These are phyloP conservation scores for Datura wrightii DNA, from an alignment of 257 asterid species.

Conservation along the genomic window DNA sequence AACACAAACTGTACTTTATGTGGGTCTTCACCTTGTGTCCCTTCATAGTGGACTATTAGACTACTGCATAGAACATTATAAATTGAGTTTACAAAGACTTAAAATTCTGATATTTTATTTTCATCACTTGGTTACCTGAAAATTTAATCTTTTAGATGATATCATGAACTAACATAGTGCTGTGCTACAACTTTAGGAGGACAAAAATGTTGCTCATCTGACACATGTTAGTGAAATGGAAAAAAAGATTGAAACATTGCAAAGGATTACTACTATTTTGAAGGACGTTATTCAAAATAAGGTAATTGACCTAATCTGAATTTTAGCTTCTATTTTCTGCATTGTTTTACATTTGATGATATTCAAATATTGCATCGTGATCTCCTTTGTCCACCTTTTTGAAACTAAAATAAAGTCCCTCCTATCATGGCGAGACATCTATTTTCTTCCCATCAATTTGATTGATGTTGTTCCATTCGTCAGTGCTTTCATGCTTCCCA, in stretches of 20 bases:
- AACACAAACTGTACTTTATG: neutral
- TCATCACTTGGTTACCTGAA: constrained; percentile 13
- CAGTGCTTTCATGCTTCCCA: too few relatives aligned
- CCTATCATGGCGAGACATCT: neutral
- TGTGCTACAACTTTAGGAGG: constrained; percentile 63
- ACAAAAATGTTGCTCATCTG: constrained; percentile 91
- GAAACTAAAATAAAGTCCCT: neutral
- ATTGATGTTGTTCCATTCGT: too few relatives aligned
- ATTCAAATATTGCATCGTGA: neutral
- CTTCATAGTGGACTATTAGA: neutral
- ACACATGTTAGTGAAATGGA: constrained; percentile 97
- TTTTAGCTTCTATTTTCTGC: constrained; percentile 29
- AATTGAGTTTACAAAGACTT: neutral
- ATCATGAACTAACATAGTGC: constrained; percentile 33
- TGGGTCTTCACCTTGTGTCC: neutral
- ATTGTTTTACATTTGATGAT: neutral
- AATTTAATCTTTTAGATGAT: constrained; percentile 19
- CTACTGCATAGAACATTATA: neutral
- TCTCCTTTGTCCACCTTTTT: neutral
- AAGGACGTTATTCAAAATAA: constrained; percentile 95
- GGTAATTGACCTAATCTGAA: constrained; percentile 51
- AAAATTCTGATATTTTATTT: neutral
- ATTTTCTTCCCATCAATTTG: too few relatives aligned
- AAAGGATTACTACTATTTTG: constrained; percentile 84
- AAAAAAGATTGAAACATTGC: constrained; percentile 86